These are phyloP conservation scores for Phytophthora pistaciae DNA, from an alignment of 352 stramenopile species.

Conservation along the genomic window DNA sequence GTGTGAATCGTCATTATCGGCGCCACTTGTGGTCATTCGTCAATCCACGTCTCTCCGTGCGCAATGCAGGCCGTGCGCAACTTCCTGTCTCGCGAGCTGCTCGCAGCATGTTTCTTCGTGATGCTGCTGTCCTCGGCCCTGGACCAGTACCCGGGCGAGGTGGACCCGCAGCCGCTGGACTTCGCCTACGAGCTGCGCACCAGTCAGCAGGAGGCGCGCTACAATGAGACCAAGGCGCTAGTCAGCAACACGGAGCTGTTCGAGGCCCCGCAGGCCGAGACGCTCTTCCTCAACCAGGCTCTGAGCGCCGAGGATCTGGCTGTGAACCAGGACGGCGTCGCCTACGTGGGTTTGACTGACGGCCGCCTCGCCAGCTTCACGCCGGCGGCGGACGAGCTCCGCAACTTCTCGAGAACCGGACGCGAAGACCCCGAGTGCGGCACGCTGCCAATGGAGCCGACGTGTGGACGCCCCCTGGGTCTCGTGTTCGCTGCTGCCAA, in stretches of 20 bases:
- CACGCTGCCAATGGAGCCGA: constrained; percentile 42
- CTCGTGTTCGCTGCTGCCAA: constrained; percentile 51
- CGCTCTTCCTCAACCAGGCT: constrained; percentile 45
- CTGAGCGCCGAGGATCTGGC: constrained; percentile 57
- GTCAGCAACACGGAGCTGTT: constrained; percentile 31
- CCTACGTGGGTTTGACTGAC: constrained; percentile 60
- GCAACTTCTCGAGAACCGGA: constrained; percentile 61
- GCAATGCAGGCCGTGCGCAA: constrained; percentile 36
- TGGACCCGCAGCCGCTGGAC: constrained; percentile 44
- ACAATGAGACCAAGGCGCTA: constrained; percentile 28
- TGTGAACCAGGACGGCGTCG: constrained; percentile 53
- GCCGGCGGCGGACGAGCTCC: constrained; percentile 37
- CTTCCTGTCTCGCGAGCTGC: constrained; percentile 56
- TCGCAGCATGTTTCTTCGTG: constrained; percentile 56
- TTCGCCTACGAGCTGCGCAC: constrained; percentile 49
- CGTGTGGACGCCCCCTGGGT: constrained; percentile 61
- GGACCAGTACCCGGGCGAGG: constrained; percentile 54
- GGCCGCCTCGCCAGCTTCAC: constrained; percentile 62
- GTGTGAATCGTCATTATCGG: background rate
- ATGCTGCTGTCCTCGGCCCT: constrained; percentile 63
- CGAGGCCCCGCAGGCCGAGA: constrained; percentile 35
- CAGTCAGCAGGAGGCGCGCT: constrained; percentile 50
- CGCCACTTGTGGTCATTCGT: constrained; percentile 12
- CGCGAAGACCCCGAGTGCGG: constrained; percentile 42
- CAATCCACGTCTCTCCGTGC: constrained; percentile 3